phyloP scores from a whole-genome alignment of 2,329 filamentous ascomycete species.

The Byssoonygena ceratinophila region DNA sequence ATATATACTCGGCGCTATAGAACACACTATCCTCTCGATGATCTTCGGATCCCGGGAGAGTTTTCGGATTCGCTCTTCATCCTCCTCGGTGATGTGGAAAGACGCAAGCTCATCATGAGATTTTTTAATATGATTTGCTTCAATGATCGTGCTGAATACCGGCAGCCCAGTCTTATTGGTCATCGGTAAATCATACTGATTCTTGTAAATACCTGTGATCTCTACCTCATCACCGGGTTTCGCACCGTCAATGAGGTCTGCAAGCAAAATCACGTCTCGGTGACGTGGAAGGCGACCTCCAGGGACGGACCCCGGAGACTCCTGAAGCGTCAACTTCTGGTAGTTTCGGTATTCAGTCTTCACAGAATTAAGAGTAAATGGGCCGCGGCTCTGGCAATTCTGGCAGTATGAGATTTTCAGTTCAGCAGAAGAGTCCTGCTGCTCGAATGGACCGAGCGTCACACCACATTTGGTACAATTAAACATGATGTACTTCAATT shows the following conservation, averaged over 20 bases:
- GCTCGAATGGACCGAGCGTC: conserved; percentile 77
- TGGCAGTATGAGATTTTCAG: conserved; percentile 96
- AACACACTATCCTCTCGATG: conserved; percentile 82
- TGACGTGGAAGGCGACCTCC: conserved; percentile 88
- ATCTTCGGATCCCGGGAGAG: conserved; percentile 85
- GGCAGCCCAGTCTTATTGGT: conserved; percentile 99
- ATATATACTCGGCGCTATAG: conserved; percentile 94
- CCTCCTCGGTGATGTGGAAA: conserved; percentile 88
- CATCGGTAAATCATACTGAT: conserved; percentile 94
- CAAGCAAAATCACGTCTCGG: conserved; percentile 87
- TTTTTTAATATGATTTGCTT: conserved; percentile 96
- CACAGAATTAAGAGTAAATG: conserved; percentile 91
- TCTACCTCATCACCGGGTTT: conserved; percentile 98
- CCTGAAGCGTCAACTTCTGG: conserved; percentile 92
- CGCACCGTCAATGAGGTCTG: conserved; percentile 91
- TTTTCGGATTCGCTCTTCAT: conserved; percentile 79
- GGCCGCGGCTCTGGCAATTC: conserved; percentile 87
- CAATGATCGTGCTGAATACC: conserved; percentile 92
- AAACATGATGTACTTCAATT: conserved; percentile 97
- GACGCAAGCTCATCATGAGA: conserved; percentile 94
- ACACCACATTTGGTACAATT: conserved; percentile 88
- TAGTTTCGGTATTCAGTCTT: conserved; percentile 98
- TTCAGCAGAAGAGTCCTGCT: conserved; percentile 92
- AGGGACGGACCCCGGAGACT: conserved; percentile 92
- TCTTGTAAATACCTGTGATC: conserved; percentile 90